Percentiles rank a stretch among this genome's conserved stretches.
Evolutionary conservation across 2,329 filamentous ascomycete genomes (phyloP).

Genomic region (Fusarium sp.): DNA sequence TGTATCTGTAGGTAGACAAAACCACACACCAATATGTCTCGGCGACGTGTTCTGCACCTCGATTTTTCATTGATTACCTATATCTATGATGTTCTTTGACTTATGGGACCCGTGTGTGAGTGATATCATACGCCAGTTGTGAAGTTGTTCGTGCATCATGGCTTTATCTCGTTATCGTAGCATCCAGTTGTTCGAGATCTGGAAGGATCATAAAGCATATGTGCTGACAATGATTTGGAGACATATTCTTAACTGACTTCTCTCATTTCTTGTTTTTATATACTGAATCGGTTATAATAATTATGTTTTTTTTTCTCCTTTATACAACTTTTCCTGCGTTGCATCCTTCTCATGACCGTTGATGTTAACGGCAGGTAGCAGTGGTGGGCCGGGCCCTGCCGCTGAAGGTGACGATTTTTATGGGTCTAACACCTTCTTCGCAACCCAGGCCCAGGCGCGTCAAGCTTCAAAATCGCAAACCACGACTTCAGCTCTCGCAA

Average conservation of each 20-base stretch:
- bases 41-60: not conserved
- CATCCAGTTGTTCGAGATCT: too few relatives aligned
- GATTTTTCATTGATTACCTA: too few relatives aligned
- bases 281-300: too few relatives aligned
- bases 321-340: not conserved
- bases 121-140: not conserved
- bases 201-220: too few relatives aligned
- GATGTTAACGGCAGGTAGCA: not conserved
- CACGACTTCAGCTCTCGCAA: conserved; percentile 18
- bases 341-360: not conserved
- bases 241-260: too few relatives aligned
- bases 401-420: conserved; percentile 28
- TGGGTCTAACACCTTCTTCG: conserved; percentile 13
- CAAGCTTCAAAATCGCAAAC: conserved; percentile 38
- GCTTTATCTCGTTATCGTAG: too few relatives aligned
- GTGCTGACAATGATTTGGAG: too few relatives aligned
- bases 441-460: conserved; percentile 33
- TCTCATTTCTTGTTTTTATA: too few relatives aligned
- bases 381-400: conserved; percentile 18
- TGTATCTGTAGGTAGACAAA: conserved; percentile 48
- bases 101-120: not conserved
- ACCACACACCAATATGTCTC: conserved; percentile 15
- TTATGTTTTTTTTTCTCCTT: not conserved
- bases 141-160: not conserved
- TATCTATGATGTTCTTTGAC: not conserved